Conservation (phyloP, 768 basidiomycete genomes). For the Tulasnella sp. region DNA sequence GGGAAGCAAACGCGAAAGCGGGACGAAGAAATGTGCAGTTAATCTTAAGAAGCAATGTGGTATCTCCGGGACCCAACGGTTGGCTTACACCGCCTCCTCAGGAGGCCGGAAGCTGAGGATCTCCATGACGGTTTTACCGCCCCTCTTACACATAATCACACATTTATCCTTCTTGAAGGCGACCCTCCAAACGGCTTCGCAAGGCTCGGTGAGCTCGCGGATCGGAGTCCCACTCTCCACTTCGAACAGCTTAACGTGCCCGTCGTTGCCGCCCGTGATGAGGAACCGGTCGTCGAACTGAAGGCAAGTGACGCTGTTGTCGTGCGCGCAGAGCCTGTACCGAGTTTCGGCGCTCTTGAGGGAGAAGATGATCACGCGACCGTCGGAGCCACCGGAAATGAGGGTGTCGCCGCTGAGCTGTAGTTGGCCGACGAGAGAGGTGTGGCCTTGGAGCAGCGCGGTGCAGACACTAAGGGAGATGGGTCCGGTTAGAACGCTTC, state of each 20-base stretch:
- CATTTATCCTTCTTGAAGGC: conserved; percentile 58
- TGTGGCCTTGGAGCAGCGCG: conserved; percentile 83
- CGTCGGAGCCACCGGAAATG: conserved; percentile 81
- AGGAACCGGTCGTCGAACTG: conserved; percentile 79
- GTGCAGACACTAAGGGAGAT: conserved; percentile 48
- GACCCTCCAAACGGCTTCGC: conserved; percentile 83
- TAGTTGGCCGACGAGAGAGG: conserved; percentile 82
- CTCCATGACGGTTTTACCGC: conserved; percentile 77
- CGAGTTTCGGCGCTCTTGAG: conserved; percentile 29
- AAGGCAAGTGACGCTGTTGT: conserved; percentile 71
- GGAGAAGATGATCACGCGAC: conserved; percentile 65
- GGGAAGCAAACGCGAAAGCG: neutral
- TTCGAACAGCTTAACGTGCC: conserved; percentile 65
- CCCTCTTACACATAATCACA: conserved; percentile 71
- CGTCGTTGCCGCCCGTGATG: conserved; percentile 78
- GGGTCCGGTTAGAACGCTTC: neutral
- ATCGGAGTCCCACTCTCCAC: conserved; percentile 53
- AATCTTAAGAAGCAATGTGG: neutral
- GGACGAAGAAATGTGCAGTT: neutral
- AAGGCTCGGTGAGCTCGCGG: conserved; percentile 63
- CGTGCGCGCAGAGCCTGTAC: conserved; percentile 72
- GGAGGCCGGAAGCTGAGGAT: conserved; percentile 51
- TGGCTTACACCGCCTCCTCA: conserved; percentile 6
- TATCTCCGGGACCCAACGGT: neutral
- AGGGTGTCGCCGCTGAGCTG: conserved; percentile 61